Evolutionary conservation across 1,284 basidiomycete genomes (phyloP), one percentile per base, ranked within the genome.

Genomic region (Sporisorium scitamineum): DNA sequence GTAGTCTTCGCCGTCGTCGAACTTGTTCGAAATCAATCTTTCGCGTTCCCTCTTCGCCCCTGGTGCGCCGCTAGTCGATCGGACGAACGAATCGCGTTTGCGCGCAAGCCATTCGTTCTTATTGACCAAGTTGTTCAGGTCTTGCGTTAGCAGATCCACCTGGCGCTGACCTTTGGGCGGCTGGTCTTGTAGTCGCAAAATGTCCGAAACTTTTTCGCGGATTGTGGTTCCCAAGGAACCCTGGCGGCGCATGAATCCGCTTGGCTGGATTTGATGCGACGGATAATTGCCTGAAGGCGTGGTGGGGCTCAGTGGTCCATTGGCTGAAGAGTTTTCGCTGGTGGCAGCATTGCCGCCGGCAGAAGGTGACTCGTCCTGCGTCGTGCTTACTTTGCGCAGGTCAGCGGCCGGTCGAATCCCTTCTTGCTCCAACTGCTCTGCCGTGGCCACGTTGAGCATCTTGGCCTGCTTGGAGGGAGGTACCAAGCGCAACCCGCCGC

Each of bases 401-500:
- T 74, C 71, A 5, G 24, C 10, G 5, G 71, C 66, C 0, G 67
- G 72, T 39, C 72, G 67, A 18, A 76, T 76, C 0, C 72, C 72
- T 37, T 76, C 68, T 24, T 59, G 60, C 47, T 74, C 66, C n/a
- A 68, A 16, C 31, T 66, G 54, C n/a, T 63, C 70, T 2, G 65
- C 54, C 22, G 53, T 45, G 22, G 57, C 31, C 8, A 66, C 52
- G 47, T 64, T 55, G 41, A 66, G 69, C 73, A 76, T 71, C 29
- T 58, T 61, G 11, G 67, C 70, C 48, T 82, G 79, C 31, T 72
- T 80, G 41, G 69, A 71, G 10, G 80, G 76, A 2, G 80, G 77
- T 0, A 77, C 71, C 13, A 82, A 61, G 7, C 81, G 71, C 56
- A 82, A 54, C 7, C 81, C 81, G 37, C 79, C 81, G 20, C 48